Evolutionary conservation across 768 basidiomycete genomes (phyloP).

Genomic region (Xerocomus potaroensis): DNA sequence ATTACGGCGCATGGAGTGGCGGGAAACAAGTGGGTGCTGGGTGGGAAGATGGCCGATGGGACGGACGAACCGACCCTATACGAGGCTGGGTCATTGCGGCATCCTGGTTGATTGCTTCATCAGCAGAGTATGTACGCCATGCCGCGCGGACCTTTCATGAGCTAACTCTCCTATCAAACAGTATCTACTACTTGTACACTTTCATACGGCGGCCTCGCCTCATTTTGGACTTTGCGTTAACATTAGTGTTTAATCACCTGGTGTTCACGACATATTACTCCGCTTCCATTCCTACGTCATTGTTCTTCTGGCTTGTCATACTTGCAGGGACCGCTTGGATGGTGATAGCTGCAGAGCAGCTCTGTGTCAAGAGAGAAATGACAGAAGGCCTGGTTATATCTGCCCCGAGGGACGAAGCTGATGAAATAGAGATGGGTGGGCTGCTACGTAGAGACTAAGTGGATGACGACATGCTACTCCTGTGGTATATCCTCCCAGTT

Average conservation of each 20-base stretch:
- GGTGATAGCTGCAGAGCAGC: constrained; percentile 82
- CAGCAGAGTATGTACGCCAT: constrained; percentile 70
- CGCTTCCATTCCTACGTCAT: constrained; percentile 66
- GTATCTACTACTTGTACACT: constrained; percentile 78
- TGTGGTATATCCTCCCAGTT: constrained; percentile 1
- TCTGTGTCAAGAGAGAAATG: constrained; percentile 91
- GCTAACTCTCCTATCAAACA: constrained; percentile 19
- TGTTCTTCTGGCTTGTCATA: constrained; percentile 90
- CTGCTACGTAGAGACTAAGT: constrained; percentile 55
- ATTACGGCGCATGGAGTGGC: constrained; percentile 75
- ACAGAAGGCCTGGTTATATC: constrained; percentile 67
- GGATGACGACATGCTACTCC: constrained; percentile 34
- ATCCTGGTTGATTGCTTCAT: constrained; percentile 81
- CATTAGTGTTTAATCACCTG: constrained; percentile 87
- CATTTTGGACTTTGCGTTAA: constrained; percentile 91
- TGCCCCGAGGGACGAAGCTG: constrained; percentile 38
- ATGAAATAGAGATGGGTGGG: constrained; percentile 53
- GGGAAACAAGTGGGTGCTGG: constrained; percentile 67
- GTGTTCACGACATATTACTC: constrained; percentile 88
- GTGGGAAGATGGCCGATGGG: constrained; percentile 49
- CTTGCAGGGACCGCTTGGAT: constrained; percentile 65
- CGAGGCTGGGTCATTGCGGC: constrained; percentile 89
- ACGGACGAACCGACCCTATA: constrained; percentile 67
- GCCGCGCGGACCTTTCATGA: constrained; percentile 1
- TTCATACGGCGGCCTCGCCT: constrained; percentile 89